Evolutionary conservation across 495 filamentous ascomycete genomes (phyloP), one percentile per base, ranked within the genome.

Genomic region (Lasiosphaeriaceae sp.): DNA sequence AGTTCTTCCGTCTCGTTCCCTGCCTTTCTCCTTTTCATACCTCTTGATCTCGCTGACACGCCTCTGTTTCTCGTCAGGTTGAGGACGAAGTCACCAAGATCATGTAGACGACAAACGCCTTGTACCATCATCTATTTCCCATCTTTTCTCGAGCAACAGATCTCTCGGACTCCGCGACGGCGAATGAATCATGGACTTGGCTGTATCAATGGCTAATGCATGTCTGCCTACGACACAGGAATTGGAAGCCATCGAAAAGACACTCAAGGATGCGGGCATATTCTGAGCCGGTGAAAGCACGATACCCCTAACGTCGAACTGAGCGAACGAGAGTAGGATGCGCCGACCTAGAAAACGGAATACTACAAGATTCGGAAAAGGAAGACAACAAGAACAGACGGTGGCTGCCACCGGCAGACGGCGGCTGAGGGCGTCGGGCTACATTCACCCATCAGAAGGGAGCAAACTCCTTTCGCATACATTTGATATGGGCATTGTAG

Each of bases 11-110:
- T 43, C 31, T 48, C 35, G 53, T 29, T 21, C 35, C n/a, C 35
- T 41, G 47, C 19, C 9, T 59, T 39, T 17, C 51, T 45, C 37
- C 43, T 49, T 6, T 58, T 3, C 50, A 20, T 37, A 21, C 45
- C 44, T 61, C 49, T 47, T 62, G 54, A 68, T 69, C 66, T 73
- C 65, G 78, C 83, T 89, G 85, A 88, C 82, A 71, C 71, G 58
- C 57, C 56, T 68, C 56, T 43, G 66, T 73, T 70, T 63, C 55
- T 61, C 66, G 70, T 77, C 85, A 96, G 92, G 90, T 94, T 77
- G 90, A 95, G 79, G 92, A 95, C 78, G 92, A 96, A 71, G 85
- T 97, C 72, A 94, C 90, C 61, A 96, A 92, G 80, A 90, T 97
- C 75, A 91, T 92, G 89, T 95, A 89, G 82, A 73, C 61, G 59